Evolutionary conservation across 2,329 filamentous ascomycete species (phyloP).

Genomic region (Cordyceps javanica): DNA sequence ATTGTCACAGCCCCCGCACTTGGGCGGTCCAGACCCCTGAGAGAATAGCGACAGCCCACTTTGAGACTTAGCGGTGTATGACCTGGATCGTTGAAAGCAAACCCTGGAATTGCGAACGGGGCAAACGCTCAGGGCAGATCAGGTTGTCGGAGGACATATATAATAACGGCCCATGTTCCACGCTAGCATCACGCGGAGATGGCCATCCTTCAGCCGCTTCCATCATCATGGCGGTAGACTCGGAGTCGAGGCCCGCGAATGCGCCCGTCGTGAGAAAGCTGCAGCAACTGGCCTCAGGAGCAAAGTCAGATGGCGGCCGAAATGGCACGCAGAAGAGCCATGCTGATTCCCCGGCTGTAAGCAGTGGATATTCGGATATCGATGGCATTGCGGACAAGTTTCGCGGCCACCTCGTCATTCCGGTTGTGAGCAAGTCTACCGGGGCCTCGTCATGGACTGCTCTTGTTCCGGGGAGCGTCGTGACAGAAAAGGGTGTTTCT

Average conservation of each 20-base stretch:
- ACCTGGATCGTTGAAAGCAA: not conserved
- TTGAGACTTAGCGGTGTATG: constrained; percentile 11
- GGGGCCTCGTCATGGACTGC: not conserved
- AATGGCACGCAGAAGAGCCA: not conserved
- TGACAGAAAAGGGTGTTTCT: not conserved
- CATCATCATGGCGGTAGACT: constrained; percentile 9
- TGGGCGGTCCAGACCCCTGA: constrained; percentile 6
- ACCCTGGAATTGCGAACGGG: not conserved
- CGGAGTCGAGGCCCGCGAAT: not conserved
- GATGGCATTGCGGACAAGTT: constrained; percentile 7
- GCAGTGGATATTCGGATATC: not conserved
- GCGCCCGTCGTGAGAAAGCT: not conserved
- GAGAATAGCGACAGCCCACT: constrained; percentile 9
- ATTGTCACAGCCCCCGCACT: constrained; percentile 1
- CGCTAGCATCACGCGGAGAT: constrained; percentile 3
- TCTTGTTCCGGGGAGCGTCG: not conserved
- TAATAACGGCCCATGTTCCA: not conserved
- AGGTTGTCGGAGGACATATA: not conserved
- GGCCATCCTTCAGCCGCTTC: not conserved
- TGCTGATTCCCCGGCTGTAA: not conserved
- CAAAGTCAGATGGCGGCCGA: not conserved
- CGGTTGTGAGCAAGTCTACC: not conserved
- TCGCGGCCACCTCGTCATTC: not conserved
- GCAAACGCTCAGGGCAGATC: not conserved
- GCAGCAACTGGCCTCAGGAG: not conserved